A percentile compares a stretch with the other conserved stretches of the same genome.
Conservation (phyloP, 2,329 filamentous ascomycete species). For the Trichoderma oligosporum region DNA sequence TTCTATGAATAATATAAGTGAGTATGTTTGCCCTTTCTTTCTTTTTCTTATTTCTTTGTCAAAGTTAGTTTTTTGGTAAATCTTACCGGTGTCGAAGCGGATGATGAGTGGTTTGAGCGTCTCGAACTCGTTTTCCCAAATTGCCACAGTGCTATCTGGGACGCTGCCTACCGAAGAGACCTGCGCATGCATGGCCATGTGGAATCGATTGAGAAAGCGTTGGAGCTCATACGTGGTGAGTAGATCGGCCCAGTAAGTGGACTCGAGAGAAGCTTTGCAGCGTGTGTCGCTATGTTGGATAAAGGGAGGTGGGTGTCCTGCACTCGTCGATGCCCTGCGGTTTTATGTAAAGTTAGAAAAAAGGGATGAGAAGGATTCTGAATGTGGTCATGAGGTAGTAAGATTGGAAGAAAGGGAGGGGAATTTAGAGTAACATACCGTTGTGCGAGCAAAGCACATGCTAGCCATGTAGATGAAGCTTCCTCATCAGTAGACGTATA, state of each 20-base stretch:
- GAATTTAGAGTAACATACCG: slow-evolving; percentile 34
- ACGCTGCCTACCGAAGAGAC: slow-evolving; percentile 46
- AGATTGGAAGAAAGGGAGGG: neutral
- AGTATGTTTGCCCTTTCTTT: too few species aligned
- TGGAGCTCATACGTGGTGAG: slow-evolving; percentile 45
- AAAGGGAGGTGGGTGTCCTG: slow-evolving; percentile 47
- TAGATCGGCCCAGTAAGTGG: slow-evolving; percentile 43
- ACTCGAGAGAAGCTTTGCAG: slow-evolving; percentile 39
- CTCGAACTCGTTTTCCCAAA: slow-evolving; percentile 52
- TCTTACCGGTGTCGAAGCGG: slow-evolving; percentile 44
- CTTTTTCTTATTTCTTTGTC: neutral
- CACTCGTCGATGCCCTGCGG: slow-evolving; percentile 25
- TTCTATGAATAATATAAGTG: slow-evolving; percentile 32
- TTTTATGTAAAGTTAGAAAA: neutral
- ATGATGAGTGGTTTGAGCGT: slow-evolving; percentile 45
- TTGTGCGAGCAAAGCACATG: slow-evolving; percentile 50
- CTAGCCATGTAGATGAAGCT: slow-evolving; percentile 51
- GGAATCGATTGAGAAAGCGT: slow-evolving; percentile 48
- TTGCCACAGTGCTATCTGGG: slow-evolving; percentile 43
- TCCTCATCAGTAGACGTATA: slow-evolving; percentile 48
- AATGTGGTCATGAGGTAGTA: neutral
- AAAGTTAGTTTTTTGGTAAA: too few species aligned
- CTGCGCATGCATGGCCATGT: slow-evolving; percentile 45
- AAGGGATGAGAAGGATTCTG: too few species aligned
- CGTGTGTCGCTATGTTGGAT: slow-evolving; percentile 48